A percentile compares a stretch with the other conserved stretches of the same genome.
phyloP scores from a whole-genome alignment of 768 basidiomycete species.

The Mycena alexandri region DNA sequence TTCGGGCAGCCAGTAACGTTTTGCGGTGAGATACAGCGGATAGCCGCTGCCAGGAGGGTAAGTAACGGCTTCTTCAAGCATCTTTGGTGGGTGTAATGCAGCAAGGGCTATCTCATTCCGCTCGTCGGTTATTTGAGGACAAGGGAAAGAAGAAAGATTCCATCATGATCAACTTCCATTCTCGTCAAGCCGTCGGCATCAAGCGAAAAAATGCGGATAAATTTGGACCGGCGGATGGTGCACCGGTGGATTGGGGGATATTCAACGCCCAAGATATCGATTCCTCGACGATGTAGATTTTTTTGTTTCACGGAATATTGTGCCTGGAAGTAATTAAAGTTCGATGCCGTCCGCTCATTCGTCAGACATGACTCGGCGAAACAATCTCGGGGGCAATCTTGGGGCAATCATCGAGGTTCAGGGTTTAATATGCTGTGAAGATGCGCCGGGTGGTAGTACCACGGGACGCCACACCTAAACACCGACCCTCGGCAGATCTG shows the following conservation, averaged over 20 bases:
- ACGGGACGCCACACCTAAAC: slow-evolving; percentile 10
- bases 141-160: slow-evolving; percentile 7
- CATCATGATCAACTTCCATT: slow-evolving; percentile 27
- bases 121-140: slow-evolving; percentile 24
- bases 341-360: slow-evolving; percentile 4
- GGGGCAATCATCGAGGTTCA: no score
- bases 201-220: background rate
- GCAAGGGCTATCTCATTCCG: slow-evolving; percentile 25
- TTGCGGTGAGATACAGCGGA: slow-evolving; percentile 66
- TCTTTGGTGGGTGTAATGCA: slow-evolving; percentile 7
- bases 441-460: background rate
- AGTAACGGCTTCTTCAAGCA: slow-evolving; percentile 41
- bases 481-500: background rate
- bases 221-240: background rate
- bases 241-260: background rate
- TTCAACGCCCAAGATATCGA: no score
- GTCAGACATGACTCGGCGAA: slow-evolving; percentile 26
- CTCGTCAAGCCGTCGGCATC: background rate
- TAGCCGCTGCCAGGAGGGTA: slow-evolving; percentile 57
- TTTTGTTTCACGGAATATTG: no score
- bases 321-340: slow-evolving; percentile 19
- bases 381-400: slow-evolving; percentile 19
- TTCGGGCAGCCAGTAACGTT: slow-evolving; percentile 65
- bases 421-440: slow-evolving; percentile 15
- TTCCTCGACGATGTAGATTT: no score